Percentiles rank a stretch among this genome's conserved stretches.
phyloP scores from a whole-genome alignment of 768 basidiomycete genomes.

The Rhodotorula kratochvilovae region DNA sequence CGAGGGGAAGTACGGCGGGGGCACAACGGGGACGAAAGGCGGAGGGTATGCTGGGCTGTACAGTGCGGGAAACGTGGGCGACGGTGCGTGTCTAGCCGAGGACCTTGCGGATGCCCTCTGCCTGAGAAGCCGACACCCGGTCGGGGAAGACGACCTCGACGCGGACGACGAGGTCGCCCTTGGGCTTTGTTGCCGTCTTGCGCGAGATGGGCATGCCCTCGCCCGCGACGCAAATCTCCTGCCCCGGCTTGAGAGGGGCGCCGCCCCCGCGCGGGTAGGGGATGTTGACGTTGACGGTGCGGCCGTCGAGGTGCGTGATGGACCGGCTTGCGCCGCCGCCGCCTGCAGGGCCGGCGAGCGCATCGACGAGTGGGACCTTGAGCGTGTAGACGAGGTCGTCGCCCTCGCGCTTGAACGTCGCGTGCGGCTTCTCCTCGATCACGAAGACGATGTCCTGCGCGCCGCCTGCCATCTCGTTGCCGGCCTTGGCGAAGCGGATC shows the following conservation, averaged over 20 bases:
- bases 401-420: constrained; percentile 67
- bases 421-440: constrained; percentile 84
- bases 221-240: constrained; percentile 63
- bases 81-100: constrained; percentile 36
- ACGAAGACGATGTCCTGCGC: constrained; percentile 91
- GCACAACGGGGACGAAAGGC: not conserved
- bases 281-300: constrained; percentile 63
- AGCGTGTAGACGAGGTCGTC: constrained; percentile 67
- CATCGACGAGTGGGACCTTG: constrained; percentile 73
- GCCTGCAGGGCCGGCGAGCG: constrained; percentile 60
- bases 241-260: constrained; percentile 70
- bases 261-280: constrained; percentile 53
- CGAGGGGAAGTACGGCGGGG: too few relatives aligned
- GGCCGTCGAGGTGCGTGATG: constrained; percentile 72
- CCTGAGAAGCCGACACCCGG: constrained; percentile 60
- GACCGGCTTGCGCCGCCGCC: constrained; percentile 52
- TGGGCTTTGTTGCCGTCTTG: constrained; percentile 62
- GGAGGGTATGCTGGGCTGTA: too few relatives aligned
- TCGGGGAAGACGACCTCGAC: constrained; percentile 81
- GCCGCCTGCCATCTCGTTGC: constrained; percentile 59
- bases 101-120: constrained; percentile 70
- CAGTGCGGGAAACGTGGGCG: too few relatives aligned
- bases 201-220: constrained; percentile 93
- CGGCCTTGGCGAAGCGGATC: constrained; percentile 78
- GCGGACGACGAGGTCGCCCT: constrained; percentile 76